Evolutionary conservation across 371 early-diverging fungal genomes (phyloP), one percentile per base, ranked within the genome.

Genomic region (Mucor racemosus): DNA sequence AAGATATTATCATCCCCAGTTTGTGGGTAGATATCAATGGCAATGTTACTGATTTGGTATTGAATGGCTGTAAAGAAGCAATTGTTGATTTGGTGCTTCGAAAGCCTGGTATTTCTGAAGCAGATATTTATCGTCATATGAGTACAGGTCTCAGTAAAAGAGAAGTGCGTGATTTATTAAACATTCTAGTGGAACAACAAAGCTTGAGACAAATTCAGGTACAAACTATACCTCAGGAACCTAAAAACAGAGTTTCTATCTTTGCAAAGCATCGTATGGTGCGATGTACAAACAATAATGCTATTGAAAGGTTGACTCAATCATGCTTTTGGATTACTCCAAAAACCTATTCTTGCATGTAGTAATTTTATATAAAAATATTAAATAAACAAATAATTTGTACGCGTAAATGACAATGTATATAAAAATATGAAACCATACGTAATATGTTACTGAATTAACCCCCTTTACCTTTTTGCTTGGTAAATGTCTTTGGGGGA

Each of bases 21-120:
- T 31, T 76, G 14, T 81, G 78, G 78, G 65, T 62, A 7, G 73
- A 73, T 41, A 46, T 75, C 21, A 76, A 72, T 53, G 81, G 81
- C 11, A 21, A 21, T 4, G 35, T 54, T 0, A 76, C 73, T 3
- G 55, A 50, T 19, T 10, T 65, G 9, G 55, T 78, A 6, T 10
- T 69, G 40, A 46, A 63, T 10, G 72, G 66, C 5, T 74, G 70
- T 63, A 41, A 68, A 13, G 64, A 64, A 21, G 46, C 54, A 0
- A 17, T 81, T n/a, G 14, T 72, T 7, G 72, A 74, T 13, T 7
- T 61, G 7, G 40, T 81, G 2, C 21, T 78, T 41, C 38, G 64
- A 55, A 67, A 68, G 7, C 81, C 81, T 13, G 81, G 81, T 34
- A 74, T 75, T 15, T 59, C 62, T 8, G 71, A 61, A 33, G 44